Evolutionary conservation across 1,284 basidiomycete genomes (phyloP), one percentile per base, ranked within the genome.

Genomic region (Mycena citricolor): DNA sequence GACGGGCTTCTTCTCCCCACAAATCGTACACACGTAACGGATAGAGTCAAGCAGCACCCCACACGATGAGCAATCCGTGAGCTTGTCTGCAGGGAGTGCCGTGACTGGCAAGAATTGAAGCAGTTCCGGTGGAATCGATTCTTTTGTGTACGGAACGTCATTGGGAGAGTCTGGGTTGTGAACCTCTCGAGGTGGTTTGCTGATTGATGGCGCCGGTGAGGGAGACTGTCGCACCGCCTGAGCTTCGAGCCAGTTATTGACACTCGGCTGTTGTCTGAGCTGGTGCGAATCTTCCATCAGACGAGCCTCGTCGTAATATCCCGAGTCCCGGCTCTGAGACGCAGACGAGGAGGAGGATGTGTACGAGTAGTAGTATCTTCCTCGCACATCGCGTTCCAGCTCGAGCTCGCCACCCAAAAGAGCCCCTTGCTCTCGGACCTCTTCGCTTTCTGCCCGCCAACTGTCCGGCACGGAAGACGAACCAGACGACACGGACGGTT

Each of bases 21-120:
- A 94, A 17, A 82, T 85, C 6, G 82, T 77, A 58, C 91, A 95
- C 12, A 93, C 83, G 60, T 94, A 94, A 37, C 89, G 83, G 63
- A 94, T 82, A 16, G 80, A 74, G 45, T 91, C 84, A 8, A 95
- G 69, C 4, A 81, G 59, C 0, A 75, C 61, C 12, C 86, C 86
- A 56, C 91, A 95, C 22, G 81, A 77, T 0, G 90, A 91, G 62
- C 91, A 94, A 49, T 81, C 78, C 0, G 88, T 89, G 5, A 90
- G 78, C 24, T 79, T 71, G 13, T 78, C 75, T 1, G 79, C 77
- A 4, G 86, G 81, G 12, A 80, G 78, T 0, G 68, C 73, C 19
- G 62, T 56, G 10, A 68, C 64, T 8, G 65, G 66, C 21, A 80
- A 65, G 58, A 72, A 82, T 24, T 73, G 74, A 4, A 80, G 62